Percentiles rank a stretch among this genome's conserved stretches.
These are phyloP conservation scores for Climacium dendroides DNA, from an alignment of 225 moss, liverwort and hornwort genomes.

Conservation along the genomic window DNA sequence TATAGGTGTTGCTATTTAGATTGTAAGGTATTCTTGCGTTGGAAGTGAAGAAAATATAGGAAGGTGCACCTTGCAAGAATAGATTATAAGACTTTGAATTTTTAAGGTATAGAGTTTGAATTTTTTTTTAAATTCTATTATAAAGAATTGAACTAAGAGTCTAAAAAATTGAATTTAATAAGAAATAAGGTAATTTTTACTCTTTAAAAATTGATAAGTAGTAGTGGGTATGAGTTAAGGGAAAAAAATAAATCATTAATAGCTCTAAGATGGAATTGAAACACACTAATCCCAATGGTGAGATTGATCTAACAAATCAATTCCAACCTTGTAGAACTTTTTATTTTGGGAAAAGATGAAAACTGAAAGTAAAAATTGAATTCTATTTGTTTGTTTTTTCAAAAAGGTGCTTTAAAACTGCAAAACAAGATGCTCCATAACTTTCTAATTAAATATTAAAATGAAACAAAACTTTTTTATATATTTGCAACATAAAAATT, in stretches of 20 bases:
- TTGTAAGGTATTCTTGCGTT: background rate
- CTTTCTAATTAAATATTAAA: background rate
- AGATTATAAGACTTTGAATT: too few species aligned
- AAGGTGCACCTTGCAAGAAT: background rate
- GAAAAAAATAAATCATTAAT: rapidly evolving
- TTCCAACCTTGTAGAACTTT: background rate
- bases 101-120: rapidly evolving
- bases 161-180: too few species aligned
- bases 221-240: too few species aligned
- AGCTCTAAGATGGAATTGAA: background rate
- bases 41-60: background rate
- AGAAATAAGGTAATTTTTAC: background rate
- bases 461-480: rapidly evolving
- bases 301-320: background rate
- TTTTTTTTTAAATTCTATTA: background rate
- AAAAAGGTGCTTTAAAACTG: background rate
- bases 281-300: background rate
- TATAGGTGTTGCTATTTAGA: background rate
- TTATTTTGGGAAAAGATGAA: background rate
- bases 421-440: too few species aligned
- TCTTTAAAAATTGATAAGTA: background rate
- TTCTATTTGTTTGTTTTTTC: background rate
- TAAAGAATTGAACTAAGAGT: background rate
- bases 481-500: too few species aligned
- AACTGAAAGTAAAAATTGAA: background rate